Conservation (phyloP, 192 early-diverging fungal genomes). For the Dimargaris cristalligena region DNA sequence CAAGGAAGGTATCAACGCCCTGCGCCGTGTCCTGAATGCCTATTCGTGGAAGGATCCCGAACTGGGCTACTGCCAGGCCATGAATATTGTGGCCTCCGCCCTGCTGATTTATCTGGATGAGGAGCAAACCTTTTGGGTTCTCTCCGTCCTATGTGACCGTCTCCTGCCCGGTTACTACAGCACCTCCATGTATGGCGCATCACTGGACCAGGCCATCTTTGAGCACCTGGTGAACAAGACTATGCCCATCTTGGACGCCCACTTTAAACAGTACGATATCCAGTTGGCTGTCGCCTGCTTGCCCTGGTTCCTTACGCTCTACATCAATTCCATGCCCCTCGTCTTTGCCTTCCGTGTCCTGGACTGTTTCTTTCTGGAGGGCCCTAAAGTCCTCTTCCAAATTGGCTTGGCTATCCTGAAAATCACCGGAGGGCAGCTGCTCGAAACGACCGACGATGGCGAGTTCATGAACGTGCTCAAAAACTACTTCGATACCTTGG, state of each 20-base stretch:
- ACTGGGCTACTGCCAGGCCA: slow-evolving; percentile 99
- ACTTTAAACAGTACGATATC: slow-evolving; percentile 76
- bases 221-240: slow-evolving; percentile 72
- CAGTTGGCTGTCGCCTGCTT: slow-evolving; percentile 92
- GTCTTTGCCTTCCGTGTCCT: slow-evolving; percentile 72
- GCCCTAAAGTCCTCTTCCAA: slow-evolving; percentile 89
- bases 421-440: slow-evolving; percentile 64
- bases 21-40: slow-evolving; percentile 82
- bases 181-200: slow-evolving; percentile 95
- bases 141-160: slow-evolving; percentile 76
- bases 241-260: slow-evolving; percentile 76
- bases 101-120: slow-evolving; percentile 87
- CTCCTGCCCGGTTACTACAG: slow-evolving; percentile 93
- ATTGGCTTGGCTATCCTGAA: slow-evolving; percentile 83
- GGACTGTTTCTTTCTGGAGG: slow-evolving; percentile 97
- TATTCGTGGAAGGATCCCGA: slow-evolving; percentile 73
- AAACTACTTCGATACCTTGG: slow-evolving; percentile 66
- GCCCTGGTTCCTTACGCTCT: slow-evolving; percentile 95
- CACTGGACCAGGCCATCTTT: slow-evolving; percentile 90
- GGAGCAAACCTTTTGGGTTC: slow-evolving; percentile 94
- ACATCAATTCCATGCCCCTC: slow-evolving; percentile 91
- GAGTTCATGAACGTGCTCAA: slow-evolving; percentile 72
- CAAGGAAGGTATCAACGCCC: slow-evolving; percentile 74
- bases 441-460: slow-evolving; percentile 53
- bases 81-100: slow-evolving; percentile 96